Evolutionary conservation across 2,329 filamentous ascomycete genomes (phyloP), one percentile per base, ranked within the genome.

Genomic region (Aspergillus sp.): DNA sequence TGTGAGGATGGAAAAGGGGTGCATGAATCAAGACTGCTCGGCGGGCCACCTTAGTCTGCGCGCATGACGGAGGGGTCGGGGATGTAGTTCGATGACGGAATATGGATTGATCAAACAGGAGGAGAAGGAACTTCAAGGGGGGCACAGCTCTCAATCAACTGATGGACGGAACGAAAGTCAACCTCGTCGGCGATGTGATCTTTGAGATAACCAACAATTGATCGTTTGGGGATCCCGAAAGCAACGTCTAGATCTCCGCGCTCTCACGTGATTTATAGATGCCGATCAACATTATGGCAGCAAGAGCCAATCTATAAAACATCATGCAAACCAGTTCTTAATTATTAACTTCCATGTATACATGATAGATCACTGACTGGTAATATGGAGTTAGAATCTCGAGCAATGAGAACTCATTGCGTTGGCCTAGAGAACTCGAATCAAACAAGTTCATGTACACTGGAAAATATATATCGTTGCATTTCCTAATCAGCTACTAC

Each of bases 1-100:
- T 69, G 92, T 96, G 75, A 97, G 84, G 74, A 93, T 81, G 59
- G 93, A 97, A 80, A 97, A 97, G 69, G 92, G 91, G 91, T 97
- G 92, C 93, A 97, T 97, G 65, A 76, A 77, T 75, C 57, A 70
- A 58, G 60, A 56, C 59, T 53, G 61, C 62, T 64, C 49, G 54
- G 60, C 57, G 58, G 55, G 59, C 60, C 56, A 50, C 32, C 64
- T 65, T 55, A 65, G 56, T 52, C 60, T 59, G 57, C 60, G 64
- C 64, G 64, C 71, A 72, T 72, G 54, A 64, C 62, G 67, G 55
- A 54, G 44, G 49, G 47, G 31, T 29, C 29, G 36, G 29, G 47
- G 42, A 25, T 40, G 23, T 31, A 43, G 32, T 45, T 17, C 25
- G 43, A 29, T n/a, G 20, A 25, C 38, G 40, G 38, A 40, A 34